Percentiles rank a stretch among this genome's conserved stretches.
These are phyloP conservation scores for Astrothelium macrocarpum DNA, from an alignment of 495 filamentous ascomycete species.

Conservation along the genomic window DNA sequence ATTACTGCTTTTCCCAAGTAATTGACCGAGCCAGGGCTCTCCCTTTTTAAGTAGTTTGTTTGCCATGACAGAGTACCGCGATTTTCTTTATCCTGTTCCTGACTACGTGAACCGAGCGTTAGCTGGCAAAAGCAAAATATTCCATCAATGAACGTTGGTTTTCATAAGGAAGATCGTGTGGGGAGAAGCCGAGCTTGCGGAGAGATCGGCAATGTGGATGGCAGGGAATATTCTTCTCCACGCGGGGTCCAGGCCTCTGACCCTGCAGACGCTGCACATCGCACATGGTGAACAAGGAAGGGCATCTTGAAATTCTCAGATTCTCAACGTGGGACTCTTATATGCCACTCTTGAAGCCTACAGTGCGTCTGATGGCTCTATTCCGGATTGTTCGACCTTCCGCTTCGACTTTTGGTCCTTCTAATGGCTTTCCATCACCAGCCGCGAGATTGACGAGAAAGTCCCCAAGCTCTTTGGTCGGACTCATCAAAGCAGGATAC, in stretches of 20 bases:
- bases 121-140: not conserved
- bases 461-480: conserved; percentile 35
- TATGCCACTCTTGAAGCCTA: not conserved
- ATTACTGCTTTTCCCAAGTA: not conserved
- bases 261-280: not conserved
- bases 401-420: not conserved
- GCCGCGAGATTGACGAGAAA: conserved; percentile 50
- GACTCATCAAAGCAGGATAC: conserved; percentile 22
- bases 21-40: not conserved
- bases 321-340: not conserved
- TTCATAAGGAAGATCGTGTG: not conserved
- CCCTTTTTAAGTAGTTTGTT: not conserved
- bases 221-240: not conserved
- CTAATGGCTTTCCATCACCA: conserved; percentile 38
- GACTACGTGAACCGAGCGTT: not conserved
- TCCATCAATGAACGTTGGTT: not conserved
- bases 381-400: not conserved
- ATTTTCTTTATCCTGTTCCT: not conserved
- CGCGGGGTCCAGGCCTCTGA: not conserved
- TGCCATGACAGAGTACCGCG: not conserved
- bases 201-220: not conserved
- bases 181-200: not conserved
- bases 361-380: not conserved
- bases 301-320: not conserved
- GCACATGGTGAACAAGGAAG: not conserved